phyloP scores from a whole-genome alignment of 2,329 filamentous ascomycete species.

The Fonsecaea erecta region DNA sequence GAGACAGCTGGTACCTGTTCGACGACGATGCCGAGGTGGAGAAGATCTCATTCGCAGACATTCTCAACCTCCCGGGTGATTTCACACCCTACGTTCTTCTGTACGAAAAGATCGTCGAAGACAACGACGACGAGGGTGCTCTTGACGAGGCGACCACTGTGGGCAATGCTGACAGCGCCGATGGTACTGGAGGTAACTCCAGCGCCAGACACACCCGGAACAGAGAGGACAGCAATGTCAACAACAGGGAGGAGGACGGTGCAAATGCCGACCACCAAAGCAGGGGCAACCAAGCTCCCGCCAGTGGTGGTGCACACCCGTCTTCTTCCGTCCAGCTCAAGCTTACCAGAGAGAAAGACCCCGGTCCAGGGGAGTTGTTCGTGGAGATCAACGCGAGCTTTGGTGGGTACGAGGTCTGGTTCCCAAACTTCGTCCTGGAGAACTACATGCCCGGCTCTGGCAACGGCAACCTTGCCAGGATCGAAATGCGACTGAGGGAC shows the following conservation, averaged over 20 bases:
- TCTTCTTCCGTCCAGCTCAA: not conserved
- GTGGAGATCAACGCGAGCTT: not conserved
- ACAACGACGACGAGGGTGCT: not conserved
- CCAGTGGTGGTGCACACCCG: not conserved
- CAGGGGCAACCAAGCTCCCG: not conserved
- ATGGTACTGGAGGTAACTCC: not conserved
- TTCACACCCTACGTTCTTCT: slow-evolving; percentile 31
- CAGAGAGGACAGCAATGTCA: too few species aligned
- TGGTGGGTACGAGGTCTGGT: not conserved
- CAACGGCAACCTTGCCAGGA: not conserved
- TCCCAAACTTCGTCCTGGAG: slow-evolving; percentile 2
- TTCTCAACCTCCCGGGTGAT: not conserved
- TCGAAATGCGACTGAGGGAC: not conserved
- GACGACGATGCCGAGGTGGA: slow-evolving; percentile 7
- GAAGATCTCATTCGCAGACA: slow-evolving; percentile 2
- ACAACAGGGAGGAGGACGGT: not conserved
- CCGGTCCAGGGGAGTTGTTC: not conserved
- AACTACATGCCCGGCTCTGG: not conserved
- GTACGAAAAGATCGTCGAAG: slow-evolving; percentile 24
- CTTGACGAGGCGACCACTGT: not conserved
- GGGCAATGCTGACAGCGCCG: not conserved
- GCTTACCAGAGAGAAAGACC: not conserved
- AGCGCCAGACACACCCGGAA: not conserved
- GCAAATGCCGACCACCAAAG: not conserved
- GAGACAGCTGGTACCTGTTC: slow-evolving; percentile 18